phyloP scores from a whole-genome alignment of 257 asterid genomes.

The Solanum corneliomulleri region DNA sequence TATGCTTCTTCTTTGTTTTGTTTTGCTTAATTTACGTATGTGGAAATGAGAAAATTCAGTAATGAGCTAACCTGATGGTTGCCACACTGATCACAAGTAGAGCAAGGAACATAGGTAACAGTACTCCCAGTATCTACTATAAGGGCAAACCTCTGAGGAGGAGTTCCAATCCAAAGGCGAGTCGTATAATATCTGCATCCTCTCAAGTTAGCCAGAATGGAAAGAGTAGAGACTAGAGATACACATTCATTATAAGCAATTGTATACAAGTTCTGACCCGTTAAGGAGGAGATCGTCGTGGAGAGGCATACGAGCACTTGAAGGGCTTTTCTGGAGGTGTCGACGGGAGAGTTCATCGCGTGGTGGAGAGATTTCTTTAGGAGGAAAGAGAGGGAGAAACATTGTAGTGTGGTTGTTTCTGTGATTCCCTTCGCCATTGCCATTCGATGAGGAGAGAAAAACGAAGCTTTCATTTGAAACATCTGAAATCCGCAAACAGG shows the following conservation, averaged over 20 bases:
- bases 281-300: constrained; percentile 79
- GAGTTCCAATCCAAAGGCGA: constrained; percentile 87
- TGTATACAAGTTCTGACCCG: constrained; percentile 26
- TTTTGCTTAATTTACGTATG: background rate
- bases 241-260: background rate
- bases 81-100: constrained; percentile 82
- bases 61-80: constrained; percentile 59
- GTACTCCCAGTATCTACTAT: constrained; percentile 95
- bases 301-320: constrained; percentile 64
- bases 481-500: background rate
- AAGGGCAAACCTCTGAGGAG: constrained; percentile 82
- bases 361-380: constrained; percentile 8
- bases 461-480: background rate
- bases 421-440: background rate
- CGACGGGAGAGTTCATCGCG: background rate
- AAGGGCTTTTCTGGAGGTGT: constrained; percentile 18
- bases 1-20: background rate
- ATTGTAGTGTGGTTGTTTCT: constrained; percentile 5
- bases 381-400: constrained; percentile 21
- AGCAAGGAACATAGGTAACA: constrained; percentile 88
- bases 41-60: background rate
- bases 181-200: constrained; percentile 71
- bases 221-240: background rate
- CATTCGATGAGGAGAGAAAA: background rate
- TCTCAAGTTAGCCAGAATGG: background rate